A percentile compares a stretch with the other conserved stretches of the same genome.
These are phyloP conservation scores for Cercospora brassicicola DNA, from an alignment of 2,329 filamentous ascomycete species.

Conservation along the genomic window DNA sequence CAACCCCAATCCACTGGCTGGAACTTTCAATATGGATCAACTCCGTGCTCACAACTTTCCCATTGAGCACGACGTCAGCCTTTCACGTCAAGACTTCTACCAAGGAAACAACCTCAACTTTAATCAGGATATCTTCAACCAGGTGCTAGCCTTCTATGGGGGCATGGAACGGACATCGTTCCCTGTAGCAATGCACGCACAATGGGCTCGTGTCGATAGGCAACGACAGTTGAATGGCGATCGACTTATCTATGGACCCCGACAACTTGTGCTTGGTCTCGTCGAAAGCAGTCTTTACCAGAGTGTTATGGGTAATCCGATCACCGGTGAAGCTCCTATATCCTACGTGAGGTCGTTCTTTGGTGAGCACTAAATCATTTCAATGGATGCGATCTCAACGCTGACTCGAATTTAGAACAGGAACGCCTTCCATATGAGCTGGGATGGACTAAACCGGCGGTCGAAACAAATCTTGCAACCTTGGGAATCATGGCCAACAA, in stretches of 20 bases:
- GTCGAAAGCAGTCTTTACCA: slow-evolving; percentile 43
- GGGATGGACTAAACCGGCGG: slow-evolving; percentile 35
- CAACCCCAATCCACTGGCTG: slow-evolving; percentile 19
- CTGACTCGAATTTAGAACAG: slow-evolving; percentile 24
- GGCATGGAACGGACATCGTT: slow-evolving; percentile 34
- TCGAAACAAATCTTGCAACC: slow-evolving; percentile 24
- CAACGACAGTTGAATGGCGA: slow-evolving; percentile 32
- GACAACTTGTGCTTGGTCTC: slow-evolving; percentile 40
- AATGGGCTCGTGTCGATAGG: slow-evolving; percentile 35
- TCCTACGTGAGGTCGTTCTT: slow-evolving; percentile 23
- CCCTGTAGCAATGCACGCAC: slow-evolving; percentile 33
- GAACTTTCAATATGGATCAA: slow-evolving; percentile 5
- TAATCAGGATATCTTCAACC: slow-evolving; percentile 38
- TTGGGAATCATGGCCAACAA: slow-evolving; percentile 27
- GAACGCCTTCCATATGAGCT: slow-evolving; percentile 40
- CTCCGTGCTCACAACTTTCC: slow-evolving; percentile 26
- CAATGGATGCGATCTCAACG: not conserved
- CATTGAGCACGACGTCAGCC: slow-evolving; percentile 41
- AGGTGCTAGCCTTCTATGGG: slow-evolving; percentile 32
- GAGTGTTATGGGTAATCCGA: slow-evolving; percentile 36
- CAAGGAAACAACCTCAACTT: slow-evolving; percentile 39
- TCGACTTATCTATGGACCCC: slow-evolving; percentile 36
- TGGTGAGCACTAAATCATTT: not conserved
- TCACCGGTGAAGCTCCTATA: slow-evolving; percentile 16
- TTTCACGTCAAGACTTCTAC: slow-evolving; percentile 36